Evolutionary conservation across 2,329 filamentous ascomycete genomes (phyloP), one percentile per base, ranked within the genome.

Genomic region (Peltaster fructicola): DNA sequence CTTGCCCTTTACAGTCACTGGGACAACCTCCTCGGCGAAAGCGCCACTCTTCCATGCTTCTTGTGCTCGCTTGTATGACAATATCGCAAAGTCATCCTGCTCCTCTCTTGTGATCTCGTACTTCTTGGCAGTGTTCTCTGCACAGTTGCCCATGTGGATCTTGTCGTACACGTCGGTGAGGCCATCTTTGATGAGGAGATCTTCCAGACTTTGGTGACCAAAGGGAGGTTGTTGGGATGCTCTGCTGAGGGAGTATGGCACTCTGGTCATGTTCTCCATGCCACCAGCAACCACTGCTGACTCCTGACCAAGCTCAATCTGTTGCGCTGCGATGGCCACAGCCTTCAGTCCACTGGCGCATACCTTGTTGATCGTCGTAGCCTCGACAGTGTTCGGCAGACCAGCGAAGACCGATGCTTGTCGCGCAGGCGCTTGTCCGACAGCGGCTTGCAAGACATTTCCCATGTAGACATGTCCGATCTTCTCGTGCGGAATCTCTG

Each of bases 391-490:
- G n/a, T 71, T 59, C 7, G 81, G 65, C 4, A 95, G 68, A 2
- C 84, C 84, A 4, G 88, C 81, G 45, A 90, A 85, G 31, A 95
- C 76, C 36, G 70, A 61, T 7, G 88, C 88, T 57, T 98, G 88
- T 23, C 88, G 72, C 12, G 88, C 85, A 2, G 88, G 88, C 1
- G 88, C 70, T 56, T 98, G 88, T 22, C 88, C 88, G 5, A 88
- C 66, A 10, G 67, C 68, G 21, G 65, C 85, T 51, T 82, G 74
- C 19, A 95, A 65, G 7, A 95, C 88, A 44, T 93, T 91, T 47
- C 88, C 88, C 79, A 95, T 91, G 59, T 95, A 95, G 9, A 95
- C 81, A 53, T 91, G 78, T 35, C 74, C 77, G 44, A 95, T 80
- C 47, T 76, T 77, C 16, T 74, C 70, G 25, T 70, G 52, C 2